Base-by-base conservation (phyloP, 1,284 basidiomycete species). In the Microbotryum violaceum region DNA sequence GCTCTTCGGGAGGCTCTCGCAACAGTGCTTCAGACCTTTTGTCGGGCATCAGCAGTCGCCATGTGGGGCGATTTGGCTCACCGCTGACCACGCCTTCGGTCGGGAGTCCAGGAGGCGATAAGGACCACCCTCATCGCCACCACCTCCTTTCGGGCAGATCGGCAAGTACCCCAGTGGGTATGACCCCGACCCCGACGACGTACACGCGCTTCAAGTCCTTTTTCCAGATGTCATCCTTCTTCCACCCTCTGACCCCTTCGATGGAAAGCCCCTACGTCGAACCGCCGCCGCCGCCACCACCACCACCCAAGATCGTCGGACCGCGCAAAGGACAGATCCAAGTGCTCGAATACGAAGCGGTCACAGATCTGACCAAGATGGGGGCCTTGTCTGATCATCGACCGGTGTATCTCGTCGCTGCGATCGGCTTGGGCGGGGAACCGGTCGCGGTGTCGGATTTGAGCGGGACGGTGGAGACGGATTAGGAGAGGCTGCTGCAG, bases 321-420 rank as follows among this genome's bases (percentile, higher is more conserved):
- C 70, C 70, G 25, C 33, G 60, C 20, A 37, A 29, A 5, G 70
- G 70, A 18, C 66, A 69, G 54, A 55, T 71, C 6, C 23, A 64
- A 45, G 63, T 66, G 16, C n/a, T 71, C 4, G 25, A 51, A 33
- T 71, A 71, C 55, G 56, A 70, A n/a, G 56, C 61, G 1, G 65
- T 71, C 4, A 45, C 54, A 6, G 62, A 71, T 23, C 53, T 71
- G 12, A 62, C 56, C 9, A 59, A 61, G 29, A 71, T 71, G 70
- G 58, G 63, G 5, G 69, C 69, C 0, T 51, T 58, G 0, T 61
- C 57, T 21, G 70, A 71, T 47, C 70, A 71, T 44, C 27, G 69
- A 4, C 70, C 70, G 0, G 70, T 71, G 3, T 61, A 58, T 10
- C 61, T 64, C 4, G 64, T 65, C 18, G 56, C 56, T 10, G 67